phyloP scores from a whole-genome alignment of 495 filamentous ascomycete species.

The Penicillium salamii region DNA sequence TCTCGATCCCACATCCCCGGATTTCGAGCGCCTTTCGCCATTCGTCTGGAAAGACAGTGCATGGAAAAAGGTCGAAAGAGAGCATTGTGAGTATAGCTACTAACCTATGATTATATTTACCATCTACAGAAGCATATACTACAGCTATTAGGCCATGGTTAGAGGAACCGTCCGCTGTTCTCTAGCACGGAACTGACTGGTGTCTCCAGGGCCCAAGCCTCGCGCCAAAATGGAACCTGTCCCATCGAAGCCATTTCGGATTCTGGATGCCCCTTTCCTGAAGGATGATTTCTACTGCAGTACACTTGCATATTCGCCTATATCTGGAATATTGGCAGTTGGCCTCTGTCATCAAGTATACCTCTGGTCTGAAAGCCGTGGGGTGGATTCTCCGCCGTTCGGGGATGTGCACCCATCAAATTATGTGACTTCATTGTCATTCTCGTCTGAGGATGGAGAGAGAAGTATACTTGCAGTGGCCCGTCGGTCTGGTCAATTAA shows the following conservation, averaged over 20 bases:
- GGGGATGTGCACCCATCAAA: slow-evolving; percentile 41
- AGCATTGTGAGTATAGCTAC: slow-evolving; percentile 45
- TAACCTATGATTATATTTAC: background rate
- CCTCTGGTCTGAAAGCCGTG: slow-evolving; percentile 77
- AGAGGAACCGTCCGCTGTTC: slow-evolving; percentile 1
- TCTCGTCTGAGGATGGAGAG: slow-evolving; percentile 75
- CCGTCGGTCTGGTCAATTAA: slow-evolving; percentile 64
- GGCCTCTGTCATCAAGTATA: slow-evolving; percentile 81
- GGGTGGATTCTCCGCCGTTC: slow-evolving; percentile 47
- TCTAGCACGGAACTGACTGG: slow-evolving; percentile 3
- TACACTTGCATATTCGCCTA: slow-evolving; percentile 77
- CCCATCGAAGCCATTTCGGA: slow-evolving; percentile 75
- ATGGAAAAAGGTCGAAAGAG: slow-evolving; percentile 52
- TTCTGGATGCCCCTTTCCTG: slow-evolving; percentile 83
- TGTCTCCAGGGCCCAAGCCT: slow-evolving; percentile 22
- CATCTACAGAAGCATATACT: slow-evolving; percentile 6
- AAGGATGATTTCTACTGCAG: slow-evolving; percentile 97
- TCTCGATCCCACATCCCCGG: slow-evolving; percentile 27
- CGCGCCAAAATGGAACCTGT: slow-evolving; percentile 34
- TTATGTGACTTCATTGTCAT: slow-evolving; percentile 79
- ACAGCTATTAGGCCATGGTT: background rate
- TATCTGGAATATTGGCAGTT: slow-evolving; percentile 73
- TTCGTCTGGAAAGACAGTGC: slow-evolving; percentile 56
- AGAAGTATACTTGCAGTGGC: slow-evolving; percentile 84
- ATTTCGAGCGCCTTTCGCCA: slow-evolving; percentile 34